These are phyloP conservation scores for Amphichorda felina DNA, from an alignment of 2,329 filamentous ascomycete species.

Conservation along the genomic window DNA sequence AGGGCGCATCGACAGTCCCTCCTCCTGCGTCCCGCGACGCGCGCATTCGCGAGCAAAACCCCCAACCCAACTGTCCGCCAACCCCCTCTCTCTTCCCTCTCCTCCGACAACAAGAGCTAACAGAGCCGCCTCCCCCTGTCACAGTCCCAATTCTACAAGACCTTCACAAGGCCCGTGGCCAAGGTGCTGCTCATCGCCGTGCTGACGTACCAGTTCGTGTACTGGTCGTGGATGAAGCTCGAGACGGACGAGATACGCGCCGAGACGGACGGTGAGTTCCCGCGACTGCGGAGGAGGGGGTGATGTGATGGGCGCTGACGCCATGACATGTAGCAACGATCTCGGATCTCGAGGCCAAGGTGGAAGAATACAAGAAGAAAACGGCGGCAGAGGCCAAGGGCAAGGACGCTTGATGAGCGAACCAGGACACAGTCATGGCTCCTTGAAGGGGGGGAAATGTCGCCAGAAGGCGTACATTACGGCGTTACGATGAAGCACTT, in stretches of 20 bases:
- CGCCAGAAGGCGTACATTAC: no score
- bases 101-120: no score
- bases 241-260: conserved; percentile 58
- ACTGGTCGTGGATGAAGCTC: conserved; percentile 63
- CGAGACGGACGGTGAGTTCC: conserved; percentile 40
- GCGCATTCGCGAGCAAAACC: not conserved
- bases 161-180: conserved; percentile 59
- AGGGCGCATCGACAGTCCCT: not conserved
- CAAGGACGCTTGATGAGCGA: conserved; percentile 10
- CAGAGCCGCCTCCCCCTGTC: not conserved
- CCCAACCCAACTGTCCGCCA: not conserved
- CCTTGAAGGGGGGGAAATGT: no score
- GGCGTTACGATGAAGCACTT: no score
- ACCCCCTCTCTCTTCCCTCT: not conserved
- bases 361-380: conserved; percentile 19
- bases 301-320: conserved; percentile 6
- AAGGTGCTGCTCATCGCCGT: conserved; percentile 67
- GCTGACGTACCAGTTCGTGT: conserved; percentile 67
- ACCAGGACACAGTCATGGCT: no score
- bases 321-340: conserved; percentile 16
- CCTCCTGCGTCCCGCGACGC: no score
- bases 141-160: conserved; percentile 60
- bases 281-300: not conserved
- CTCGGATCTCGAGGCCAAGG: conserved; percentile 22
- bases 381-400: conserved; percentile 6